Evolutionary conservation across 331 rosid genomes (phyloP).

Genomic region (Spiraea crenata): DNA sequence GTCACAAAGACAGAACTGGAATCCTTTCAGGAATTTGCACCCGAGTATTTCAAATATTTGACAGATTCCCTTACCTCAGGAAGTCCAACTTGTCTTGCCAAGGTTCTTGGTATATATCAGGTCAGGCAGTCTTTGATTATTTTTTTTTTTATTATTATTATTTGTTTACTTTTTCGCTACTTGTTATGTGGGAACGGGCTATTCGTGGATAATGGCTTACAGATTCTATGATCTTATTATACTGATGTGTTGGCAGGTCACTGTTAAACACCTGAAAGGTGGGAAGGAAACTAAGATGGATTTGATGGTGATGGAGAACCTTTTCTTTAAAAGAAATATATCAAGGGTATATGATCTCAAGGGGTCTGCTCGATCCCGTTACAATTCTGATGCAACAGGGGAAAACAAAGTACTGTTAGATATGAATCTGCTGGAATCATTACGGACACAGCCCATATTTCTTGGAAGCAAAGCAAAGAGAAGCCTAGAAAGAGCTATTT

Average conservation of each 20-base stretch:
- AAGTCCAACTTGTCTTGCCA: conserved; percentile 98
- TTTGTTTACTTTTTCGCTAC: background rate
- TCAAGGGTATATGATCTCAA: conserved; percentile 90
- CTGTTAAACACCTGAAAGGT: conserved; percentile 74
- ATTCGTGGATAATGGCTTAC: conserved; percentile 4
- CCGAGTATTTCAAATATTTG: conserved; percentile 80
- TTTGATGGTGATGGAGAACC: conserved; percentile 97
- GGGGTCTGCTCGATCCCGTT: conserved; percentile 95
- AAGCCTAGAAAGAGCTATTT: conserved; percentile 86
- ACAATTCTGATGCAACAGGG: conserved; percentile 79
- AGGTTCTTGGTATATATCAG: conserved; percentile 85
- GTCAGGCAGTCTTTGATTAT: conserved; percentile 39
- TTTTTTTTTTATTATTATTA: background rate
- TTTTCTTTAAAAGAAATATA: conserved; percentile 79
- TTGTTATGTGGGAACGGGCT: conserved; percentile 1
- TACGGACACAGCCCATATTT: conserved; percentile 86
- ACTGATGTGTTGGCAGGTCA: conserved; percentile 57
- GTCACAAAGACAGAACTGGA: conserved; percentile 89
- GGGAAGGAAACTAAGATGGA: conserved; percentile 93
- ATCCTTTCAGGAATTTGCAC: conserved; percentile 88
- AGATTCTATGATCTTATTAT: conserved; percentile 1
- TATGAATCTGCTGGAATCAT: conserved; percentile 85
- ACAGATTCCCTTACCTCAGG: conserved; percentile 58
- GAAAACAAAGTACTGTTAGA: conserved; percentile 84
- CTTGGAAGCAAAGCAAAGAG: conserved; percentile 97